Base-by-base conservation (phyloP, 2,329 filamentous ascomycete genomes). In the Didymella segeticola region DNA sequence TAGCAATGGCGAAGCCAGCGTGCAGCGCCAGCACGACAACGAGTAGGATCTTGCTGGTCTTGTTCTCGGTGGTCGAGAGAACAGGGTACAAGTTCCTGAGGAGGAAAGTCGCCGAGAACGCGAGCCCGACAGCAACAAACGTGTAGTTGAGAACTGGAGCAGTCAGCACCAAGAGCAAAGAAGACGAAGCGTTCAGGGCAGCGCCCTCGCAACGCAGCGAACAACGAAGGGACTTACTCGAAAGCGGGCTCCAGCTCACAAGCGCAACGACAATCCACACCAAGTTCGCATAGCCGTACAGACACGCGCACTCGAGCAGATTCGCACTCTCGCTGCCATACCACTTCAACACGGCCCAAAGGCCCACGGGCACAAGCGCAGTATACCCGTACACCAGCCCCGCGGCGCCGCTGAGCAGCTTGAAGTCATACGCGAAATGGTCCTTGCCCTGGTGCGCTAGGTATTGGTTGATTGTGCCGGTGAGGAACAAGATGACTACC, bases 301-400 rank as follows among this genome's bases (percentile, higher is more conserved):
- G 81, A 55, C 92, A 90, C 87, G 91, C 93, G 80, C 92, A 96
- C 80, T 99, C 95, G 63, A 99, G 84, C 55, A 99, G 80, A 76
- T 96, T 96, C 58, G 93, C 93, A 51, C 87, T 90, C 73, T 96
- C 92, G 75, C 91, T 95, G 52, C 93, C 93, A 77, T 96, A 98
- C 88, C 96, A 99, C 68, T 90, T 91, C 62, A 99, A 81, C 62
- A 90, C 89, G 17, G 88, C 89, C 87, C 93, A 99, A 26, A 99
- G 84, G 9, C 82, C 87, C 59, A 96, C 80, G 3, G 95, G 95
- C 51, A 99, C 86, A 59, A 96, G 36, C 4, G 59, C 71, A 1
- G 95, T 98, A 76, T 99, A 99, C 53, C 95, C 95, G 76, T 99
- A 99, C 60, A 99, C 85, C 65, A 99, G 80, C 5, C 95, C 95